Evolutionary conservation across 805 yeast genomes (phyloP).

Genomic region (Wickerhamomyces hampshirensis): DNA sequence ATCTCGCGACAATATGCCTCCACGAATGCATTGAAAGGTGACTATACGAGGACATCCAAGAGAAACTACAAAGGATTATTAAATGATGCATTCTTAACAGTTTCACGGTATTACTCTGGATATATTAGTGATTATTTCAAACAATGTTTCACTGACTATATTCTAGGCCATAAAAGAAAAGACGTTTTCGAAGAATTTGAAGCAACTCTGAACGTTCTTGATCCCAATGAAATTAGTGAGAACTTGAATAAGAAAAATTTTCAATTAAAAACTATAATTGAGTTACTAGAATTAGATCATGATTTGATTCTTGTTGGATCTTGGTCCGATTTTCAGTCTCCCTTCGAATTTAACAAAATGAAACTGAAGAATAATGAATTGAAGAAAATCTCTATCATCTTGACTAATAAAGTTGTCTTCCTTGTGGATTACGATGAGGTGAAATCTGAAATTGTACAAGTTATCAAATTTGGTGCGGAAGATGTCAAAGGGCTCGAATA

Average conservation of each 20-base stretch:
- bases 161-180: conserved; percentile 32
- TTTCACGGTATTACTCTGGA: conserved; percentile 40
- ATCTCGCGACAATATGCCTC: conserved; percentile 59
- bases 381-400: conserved; percentile 15
- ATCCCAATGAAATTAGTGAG: conserved; percentile 20
- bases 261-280: conserved; percentile 15
- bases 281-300: conserved; percentile 14
- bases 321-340: conserved; percentile 23
- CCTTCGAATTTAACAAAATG: conserved; percentile 17
- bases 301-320: conserved; percentile 23
- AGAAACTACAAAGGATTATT: conserved; percentile 38
- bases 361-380: conserved; percentile 6
- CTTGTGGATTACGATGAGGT: conserved; percentile 21
- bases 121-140: conserved; percentile 39
- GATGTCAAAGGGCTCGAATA: conserved; percentile 23
- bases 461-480: conserved; percentile 17
- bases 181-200: conserved; percentile 38
- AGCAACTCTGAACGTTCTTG: conserved; percentile 26
- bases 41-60: conserved; percentile 38
- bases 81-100: conserved; percentile 37
- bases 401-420: conserved; percentile 18
- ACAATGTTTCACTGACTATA: conserved; percentile 39
- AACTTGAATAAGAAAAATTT: conserved; percentile 26
- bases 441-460: conserved; percentile 8
- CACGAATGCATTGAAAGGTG: conserved; percentile 50